Evolutionary conservation across 2,329 filamentous ascomycete genomes (phyloP).

Genomic region (Sclerotinia minor): DNA sequence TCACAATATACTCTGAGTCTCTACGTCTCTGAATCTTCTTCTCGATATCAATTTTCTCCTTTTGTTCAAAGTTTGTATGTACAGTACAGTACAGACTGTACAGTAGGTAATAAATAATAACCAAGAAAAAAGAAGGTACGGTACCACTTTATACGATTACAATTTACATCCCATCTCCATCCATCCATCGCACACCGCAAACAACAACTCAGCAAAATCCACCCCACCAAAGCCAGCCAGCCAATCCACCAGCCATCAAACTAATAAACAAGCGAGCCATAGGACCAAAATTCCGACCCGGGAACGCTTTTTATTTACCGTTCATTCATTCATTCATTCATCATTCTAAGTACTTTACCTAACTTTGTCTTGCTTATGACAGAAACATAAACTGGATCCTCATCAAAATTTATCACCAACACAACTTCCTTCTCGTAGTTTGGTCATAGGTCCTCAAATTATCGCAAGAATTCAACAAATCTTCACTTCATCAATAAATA

Average conservation of each 20-base stretch:
- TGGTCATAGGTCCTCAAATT: neutral
- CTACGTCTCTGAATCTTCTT: neutral
- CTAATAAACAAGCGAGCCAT: slow-evolving; percentile 22
- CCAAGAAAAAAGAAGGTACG: neutral
- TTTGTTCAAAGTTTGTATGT: neutral
- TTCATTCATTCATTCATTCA: neutral
- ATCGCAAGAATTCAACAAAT: slow-evolving; percentile 4
- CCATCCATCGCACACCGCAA: slow-evolving; percentile 18
- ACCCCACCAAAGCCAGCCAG: slow-evolving; percentile 21
- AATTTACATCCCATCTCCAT: slow-evolving; percentile 1
- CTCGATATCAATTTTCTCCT: neutral
- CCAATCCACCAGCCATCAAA: slow-evolving; percentile 1
- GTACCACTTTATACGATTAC: slow-evolving; percentile 18
- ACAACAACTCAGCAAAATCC: slow-evolving; percentile 23
- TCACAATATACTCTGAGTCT: neutral
- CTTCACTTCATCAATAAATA: slow-evolving; percentile 7
- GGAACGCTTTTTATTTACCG: slow-evolving; percentile 15
- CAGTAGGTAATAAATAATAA: too few species aligned
- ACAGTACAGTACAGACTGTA: too few species aligned
- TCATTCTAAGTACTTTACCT: too few species aligned
- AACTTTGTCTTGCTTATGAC: neutral
- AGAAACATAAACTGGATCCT: slow-evolving; percentile 14
- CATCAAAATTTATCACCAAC: slow-evolving; percentile 21
- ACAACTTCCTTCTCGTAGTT: neutral
- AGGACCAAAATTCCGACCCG: neutral